Evolutionary conservation across 306 rosid genomes (phyloP).

Genomic region (Corylus heterophylla): DNA sequence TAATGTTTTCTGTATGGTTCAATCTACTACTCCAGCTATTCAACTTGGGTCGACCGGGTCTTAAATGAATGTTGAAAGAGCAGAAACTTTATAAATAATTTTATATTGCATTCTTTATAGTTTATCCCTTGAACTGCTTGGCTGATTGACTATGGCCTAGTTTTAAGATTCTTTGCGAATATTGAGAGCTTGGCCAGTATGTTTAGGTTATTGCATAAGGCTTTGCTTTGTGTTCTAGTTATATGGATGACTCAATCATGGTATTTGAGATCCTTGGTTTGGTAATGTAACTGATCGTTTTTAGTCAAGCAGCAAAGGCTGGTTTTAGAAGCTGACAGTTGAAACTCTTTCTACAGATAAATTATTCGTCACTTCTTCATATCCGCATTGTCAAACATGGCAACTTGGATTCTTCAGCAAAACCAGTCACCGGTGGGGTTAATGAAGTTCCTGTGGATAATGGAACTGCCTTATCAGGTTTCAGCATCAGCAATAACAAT

Average conservation of each 20-base stretch:
- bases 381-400: conserved; percentile 45
- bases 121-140: not conserved
- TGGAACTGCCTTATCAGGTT: conserved; percentile 31
- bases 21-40: not conserved
- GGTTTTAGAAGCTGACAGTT: conserved; percentile 29
- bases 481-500: conserved; percentile 20
- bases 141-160: not conserved
- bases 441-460: conserved; percentile 12
- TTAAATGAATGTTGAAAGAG: not conserved
- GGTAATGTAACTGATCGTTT: not conserved
- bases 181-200: not conserved
- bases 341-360: conserved; percentile 41
- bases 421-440: conserved; percentile 5
- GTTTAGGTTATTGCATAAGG: not conserved
- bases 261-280: not conserved
- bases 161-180: not conserved
- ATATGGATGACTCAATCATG: not conserved
- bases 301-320: conserved; percentile 1
- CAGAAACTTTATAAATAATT: not conserved
- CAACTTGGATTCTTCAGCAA: conserved; percentile 28
- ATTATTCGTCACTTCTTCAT: conserved; percentile 51
- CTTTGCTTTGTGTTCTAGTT: conserved; percentile 1
- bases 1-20: not conserved
- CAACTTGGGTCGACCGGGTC: not conserved
- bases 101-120: not conserved